Conservation (phyloP, 345 rosid genomes). For the Physaria fendleri region DNA sequence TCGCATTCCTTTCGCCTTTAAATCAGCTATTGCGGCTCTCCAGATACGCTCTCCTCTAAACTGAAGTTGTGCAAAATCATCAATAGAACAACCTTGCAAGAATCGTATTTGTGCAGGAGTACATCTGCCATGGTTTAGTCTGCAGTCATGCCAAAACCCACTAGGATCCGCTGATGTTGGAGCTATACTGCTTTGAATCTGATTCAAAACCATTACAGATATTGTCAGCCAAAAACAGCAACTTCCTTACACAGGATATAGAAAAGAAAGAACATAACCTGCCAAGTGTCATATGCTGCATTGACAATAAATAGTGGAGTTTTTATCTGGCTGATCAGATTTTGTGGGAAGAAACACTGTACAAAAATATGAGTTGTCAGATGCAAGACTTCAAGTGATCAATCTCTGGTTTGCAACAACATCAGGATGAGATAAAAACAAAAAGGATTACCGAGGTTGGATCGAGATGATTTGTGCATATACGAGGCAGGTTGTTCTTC, state of each 20-base stretch:
- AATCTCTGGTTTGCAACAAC: not conserved
- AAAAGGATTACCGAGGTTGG: conserved; percentile 61
- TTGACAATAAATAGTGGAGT: conserved; percentile 83
- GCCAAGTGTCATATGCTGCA: conserved; percentile 99
- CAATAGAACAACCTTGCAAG: conserved; percentile 55
- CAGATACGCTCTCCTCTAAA: conserved; percentile 95
- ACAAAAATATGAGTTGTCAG: conserved; percentile 7
- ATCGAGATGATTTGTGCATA: conserved; percentile 74
- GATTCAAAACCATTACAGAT: conserved; percentile 16
- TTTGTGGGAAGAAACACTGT: conserved; percentile 99
- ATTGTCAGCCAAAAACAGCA: conserved; percentile 13
- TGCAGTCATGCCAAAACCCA: conserved; percentile 83
- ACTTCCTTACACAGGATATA: not conserved
- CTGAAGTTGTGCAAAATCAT: conserved; percentile 58
- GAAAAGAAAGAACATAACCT: conserved; percentile 44
- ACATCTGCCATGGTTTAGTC: conserved; percentile 68
- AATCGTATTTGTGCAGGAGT: conserved; percentile 55
- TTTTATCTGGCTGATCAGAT: conserved; percentile 58
- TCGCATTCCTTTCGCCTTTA: conserved; percentile 82
- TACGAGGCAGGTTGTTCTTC: conserved; percentile 51
- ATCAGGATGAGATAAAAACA: not conserved
- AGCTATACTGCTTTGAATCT: conserved; percentile 92
- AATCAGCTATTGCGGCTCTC: conserved; percentile 76
- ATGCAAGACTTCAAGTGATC: not conserved
- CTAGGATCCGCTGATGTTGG: conserved; percentile 84